Conservation (phyloP, 768 basidiomycete species). For the Boletus tomentosulus region DNA sequence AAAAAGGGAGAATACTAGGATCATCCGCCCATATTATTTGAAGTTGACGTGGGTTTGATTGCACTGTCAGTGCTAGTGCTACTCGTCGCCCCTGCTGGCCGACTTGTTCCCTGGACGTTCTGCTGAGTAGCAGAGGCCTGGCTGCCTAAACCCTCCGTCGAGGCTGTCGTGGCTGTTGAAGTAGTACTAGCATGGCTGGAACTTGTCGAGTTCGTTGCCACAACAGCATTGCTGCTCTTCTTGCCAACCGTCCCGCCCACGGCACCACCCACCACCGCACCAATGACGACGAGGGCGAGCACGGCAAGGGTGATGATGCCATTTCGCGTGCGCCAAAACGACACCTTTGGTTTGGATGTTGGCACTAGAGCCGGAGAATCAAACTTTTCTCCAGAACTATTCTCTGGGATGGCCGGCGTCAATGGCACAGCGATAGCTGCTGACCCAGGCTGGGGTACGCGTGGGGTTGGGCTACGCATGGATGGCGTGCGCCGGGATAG, state of each 20-base stretch:
- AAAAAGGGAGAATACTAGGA: neutral
- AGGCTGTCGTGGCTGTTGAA: neutral
- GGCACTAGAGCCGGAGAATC: neutral
- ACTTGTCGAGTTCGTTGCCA: no score
- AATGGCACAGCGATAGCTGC: constrained; percentile 10
- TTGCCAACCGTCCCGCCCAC: constrained; percentile 48
- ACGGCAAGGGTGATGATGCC: constrained; percentile 40
- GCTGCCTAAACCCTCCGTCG: neutral
- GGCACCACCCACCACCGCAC: constrained; percentile 52
- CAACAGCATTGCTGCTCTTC: constrained; percentile 17
- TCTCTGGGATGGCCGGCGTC: constrained; percentile 9
- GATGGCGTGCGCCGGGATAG: constrained; percentile 21
- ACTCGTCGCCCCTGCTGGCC: neutral
- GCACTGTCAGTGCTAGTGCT: neutral
- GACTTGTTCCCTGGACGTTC: neutral
- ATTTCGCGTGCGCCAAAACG: constrained; percentile 49
- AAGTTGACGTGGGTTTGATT: neutral
- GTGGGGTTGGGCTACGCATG: constrained; percentile 14
- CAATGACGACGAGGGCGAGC: constrained; percentile 41
- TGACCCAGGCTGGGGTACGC: constrained; percentile 12
- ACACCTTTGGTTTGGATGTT: constrained; percentile 8
- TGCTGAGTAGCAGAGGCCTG: neutral
- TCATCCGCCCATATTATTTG: neutral
- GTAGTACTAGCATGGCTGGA: neutral
- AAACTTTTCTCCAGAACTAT: constrained; percentile 12